Evolutionary conservation across 495 filamentous ascomycete species (phyloP).

Genomic region (Pyrenopolyporus hunteri): DNA sequence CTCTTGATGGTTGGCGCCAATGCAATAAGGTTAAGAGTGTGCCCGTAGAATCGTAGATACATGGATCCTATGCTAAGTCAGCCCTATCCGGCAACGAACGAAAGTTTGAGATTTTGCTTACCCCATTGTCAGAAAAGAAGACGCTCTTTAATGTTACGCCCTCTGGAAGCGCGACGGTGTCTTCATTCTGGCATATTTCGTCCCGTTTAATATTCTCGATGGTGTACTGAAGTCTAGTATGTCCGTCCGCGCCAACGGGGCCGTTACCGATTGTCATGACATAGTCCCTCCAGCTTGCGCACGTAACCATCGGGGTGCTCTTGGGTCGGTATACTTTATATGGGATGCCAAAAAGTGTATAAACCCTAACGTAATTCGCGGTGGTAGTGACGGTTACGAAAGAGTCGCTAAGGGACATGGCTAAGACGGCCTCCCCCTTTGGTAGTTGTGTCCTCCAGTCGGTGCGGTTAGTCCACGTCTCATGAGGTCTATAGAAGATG

Average conservation of each 20-base stretch:
- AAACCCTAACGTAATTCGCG: constrained; percentile 86
- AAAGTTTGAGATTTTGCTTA: constrained; percentile 52
- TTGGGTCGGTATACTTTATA: constrained; percentile 90
- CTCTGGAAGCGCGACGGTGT: constrained; percentile 81
- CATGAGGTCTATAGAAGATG: constrained; percentile 96
- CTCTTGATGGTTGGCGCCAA: constrained; percentile 85
- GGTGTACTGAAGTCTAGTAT: constrained; percentile 76
- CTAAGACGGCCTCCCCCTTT: constrained; percentile 76
- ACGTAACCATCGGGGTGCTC: constrained; percentile 84
- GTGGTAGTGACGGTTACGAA: constrained; percentile 88
- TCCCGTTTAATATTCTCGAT: constrained; percentile 94
- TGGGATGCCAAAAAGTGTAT: constrained; percentile 89
- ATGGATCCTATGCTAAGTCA: constrained; percentile 71
- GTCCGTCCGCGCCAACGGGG: constrained; percentile 77
- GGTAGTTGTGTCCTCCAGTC: constrained; percentile 92
- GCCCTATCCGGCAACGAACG: constrained; percentile 1
- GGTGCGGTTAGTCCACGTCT: constrained; percentile 88
- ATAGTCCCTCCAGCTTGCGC: constrained; percentile 91
- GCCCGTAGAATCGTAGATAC: constrained; percentile 90
- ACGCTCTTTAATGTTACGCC: constrained; percentile 75
- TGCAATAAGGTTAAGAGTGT: constrained; percentile 85
- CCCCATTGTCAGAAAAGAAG: constrained; percentile 89
- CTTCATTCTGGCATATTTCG: constrained; percentile 89
- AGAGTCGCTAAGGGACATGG: constrained; percentile 90
- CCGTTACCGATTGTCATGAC: constrained; percentile 94